Percentiles rank a stretch among this genome's conserved stretches.
These are phyloP conservation scores for Pythium brassicae DNA, from an alignment of 352 stramenopile species.

Conservation along the genomic window DNA sequence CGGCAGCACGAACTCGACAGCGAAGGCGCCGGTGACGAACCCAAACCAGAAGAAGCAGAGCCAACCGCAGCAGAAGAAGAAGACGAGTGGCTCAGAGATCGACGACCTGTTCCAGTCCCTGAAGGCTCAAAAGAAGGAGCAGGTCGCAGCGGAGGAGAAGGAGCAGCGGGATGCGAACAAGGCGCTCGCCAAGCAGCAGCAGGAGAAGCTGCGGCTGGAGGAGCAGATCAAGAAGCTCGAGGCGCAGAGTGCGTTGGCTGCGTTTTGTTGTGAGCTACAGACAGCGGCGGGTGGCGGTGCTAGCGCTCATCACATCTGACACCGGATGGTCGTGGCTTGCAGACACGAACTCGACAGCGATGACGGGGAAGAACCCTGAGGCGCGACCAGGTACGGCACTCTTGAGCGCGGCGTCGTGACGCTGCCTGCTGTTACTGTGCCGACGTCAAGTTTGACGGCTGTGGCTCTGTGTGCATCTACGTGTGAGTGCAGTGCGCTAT, in stretches of 20 bases:
- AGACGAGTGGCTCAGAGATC: conserved; percentile 40
- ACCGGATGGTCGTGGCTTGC: too few relatives aligned
- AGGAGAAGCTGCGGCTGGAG: conserved; percentile 62
- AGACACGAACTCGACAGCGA: conserved; percentile 79
- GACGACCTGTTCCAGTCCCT: conserved; percentile 76
- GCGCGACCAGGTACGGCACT: conserved; percentile 52
- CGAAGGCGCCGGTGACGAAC: background rate
- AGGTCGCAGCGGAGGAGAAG: conserved; percentile 46
- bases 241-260: conserved; percentile 52
- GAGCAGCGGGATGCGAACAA: conserved; percentile 46
- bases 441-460: too few relatives aligned
- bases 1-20: background rate
- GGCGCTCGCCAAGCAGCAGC: conserved; percentile 31
- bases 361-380: conserved; percentile 58
- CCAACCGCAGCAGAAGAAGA: conserved; percentile 1
- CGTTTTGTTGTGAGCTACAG: too few relatives aligned
- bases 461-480: conserved; percentile 5
- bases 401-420: background rate
- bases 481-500: conserved; percentile 54
- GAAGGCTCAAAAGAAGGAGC: conserved; percentile 74
- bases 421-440: background rate
- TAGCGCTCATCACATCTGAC: background rate
- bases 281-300: too few relatives aligned
- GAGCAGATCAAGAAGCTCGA: conserved; percentile 82
- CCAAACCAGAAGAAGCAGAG: background rate